Base-by-base conservation (phyloP, 1,284 basidiomycete species). In the Butyriboletus appendiculatus region DNA sequence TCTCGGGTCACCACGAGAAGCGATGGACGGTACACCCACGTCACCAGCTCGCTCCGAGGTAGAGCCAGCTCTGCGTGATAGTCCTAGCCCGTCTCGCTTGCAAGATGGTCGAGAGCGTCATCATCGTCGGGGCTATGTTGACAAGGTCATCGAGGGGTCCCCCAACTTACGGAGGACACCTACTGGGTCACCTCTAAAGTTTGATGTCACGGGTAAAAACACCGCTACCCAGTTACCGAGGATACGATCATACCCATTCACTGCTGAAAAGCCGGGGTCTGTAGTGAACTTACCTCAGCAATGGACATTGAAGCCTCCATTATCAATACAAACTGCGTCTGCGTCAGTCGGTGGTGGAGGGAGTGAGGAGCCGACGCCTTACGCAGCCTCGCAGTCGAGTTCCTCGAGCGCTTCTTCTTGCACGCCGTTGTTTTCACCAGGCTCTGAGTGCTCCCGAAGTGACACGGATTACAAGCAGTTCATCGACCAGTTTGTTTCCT, bases 341-440 rank as follows among this genome's bases (percentile, higher is more conserved):
- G 30, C 24, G 11, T 24, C 45, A 3, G 45, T 44, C 4, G 41
- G 33, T 42, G 37, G 42, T 22, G 57, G 56, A 16, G 34, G 53
- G 40, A 84, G 81, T 60, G 79, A 80, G 51, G 75, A 77, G 51
- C 80, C 81, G 38, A 86, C 86, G 41, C 81, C 86, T 39, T 81
- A 78, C 33, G 76, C 78, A 47, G 67, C 73, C 28, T 78, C 74
- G 26, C 70, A 76, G 14, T 75, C 75, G 42, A 72, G 72, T 26
- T 75, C 75, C 9, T 75, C 76, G 18, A 63, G 69, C 51, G 71
- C 75, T 14, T 75, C 76, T 16, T 74, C 76, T 8, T 58, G 63
- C 50, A 74, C 75, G 20, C 66, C 73, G 5, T 72, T 77, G 30
- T 63, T 71, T 2, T 70, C 69, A 3, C 67, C 73, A n/a, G 60